Evolutionary conservation across 2,329 filamentous ascomycete genomes (phyloP).

Genomic region (Lecanosticta acicola): DNA sequence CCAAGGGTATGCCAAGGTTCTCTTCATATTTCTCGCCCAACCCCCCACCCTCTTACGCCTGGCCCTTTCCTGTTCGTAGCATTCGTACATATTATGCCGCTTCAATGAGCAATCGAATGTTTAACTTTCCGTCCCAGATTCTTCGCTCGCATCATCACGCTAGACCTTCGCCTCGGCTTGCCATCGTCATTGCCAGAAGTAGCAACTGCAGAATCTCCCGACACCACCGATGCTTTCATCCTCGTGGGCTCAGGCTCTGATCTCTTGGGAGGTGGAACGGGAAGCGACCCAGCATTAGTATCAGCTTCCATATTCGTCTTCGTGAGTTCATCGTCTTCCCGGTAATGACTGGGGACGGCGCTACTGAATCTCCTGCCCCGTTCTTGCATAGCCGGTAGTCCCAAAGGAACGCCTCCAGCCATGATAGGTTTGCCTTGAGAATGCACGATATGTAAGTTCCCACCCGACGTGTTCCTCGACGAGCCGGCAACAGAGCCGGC

Average conservation of each 20-base stretch:
- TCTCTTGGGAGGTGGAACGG: neutral
- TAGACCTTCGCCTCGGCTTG: neutral
- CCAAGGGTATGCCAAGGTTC: neutral
- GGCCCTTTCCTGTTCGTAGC: too few species aligned
- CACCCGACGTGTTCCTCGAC: slow-evolving; percentile 2
- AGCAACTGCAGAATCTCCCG: too few species aligned
- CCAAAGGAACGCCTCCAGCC: slow-evolving; percentile 5
- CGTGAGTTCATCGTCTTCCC: neutral
- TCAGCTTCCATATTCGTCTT: neutral
- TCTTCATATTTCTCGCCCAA: neutral
- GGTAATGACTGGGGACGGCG: neutral
- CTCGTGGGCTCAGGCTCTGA: too few species aligned
- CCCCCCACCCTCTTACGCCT: too few species aligned
- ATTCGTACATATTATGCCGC: too few species aligned
- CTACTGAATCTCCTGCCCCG: slow-evolving; percentile 2
- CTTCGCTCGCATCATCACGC: neutral
- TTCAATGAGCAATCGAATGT: neutral
- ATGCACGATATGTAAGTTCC: neutral
- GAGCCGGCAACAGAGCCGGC: slow-evolving; percentile 4
- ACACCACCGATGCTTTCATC: too few species aligned
- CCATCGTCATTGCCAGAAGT: neutral
- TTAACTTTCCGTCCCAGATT: neutral
- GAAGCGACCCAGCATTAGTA: neutral
- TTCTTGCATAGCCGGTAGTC: neutral
- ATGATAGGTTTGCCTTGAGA: slow-evolving; percentile 3